Percentiles rank a stretch among this genome's conserved stretches.
These are phyloP conservation scores for Podila clonocystis DNA, from an alignment of 192 early-diverging fungal genomes.

Conservation along the genomic window DNA sequence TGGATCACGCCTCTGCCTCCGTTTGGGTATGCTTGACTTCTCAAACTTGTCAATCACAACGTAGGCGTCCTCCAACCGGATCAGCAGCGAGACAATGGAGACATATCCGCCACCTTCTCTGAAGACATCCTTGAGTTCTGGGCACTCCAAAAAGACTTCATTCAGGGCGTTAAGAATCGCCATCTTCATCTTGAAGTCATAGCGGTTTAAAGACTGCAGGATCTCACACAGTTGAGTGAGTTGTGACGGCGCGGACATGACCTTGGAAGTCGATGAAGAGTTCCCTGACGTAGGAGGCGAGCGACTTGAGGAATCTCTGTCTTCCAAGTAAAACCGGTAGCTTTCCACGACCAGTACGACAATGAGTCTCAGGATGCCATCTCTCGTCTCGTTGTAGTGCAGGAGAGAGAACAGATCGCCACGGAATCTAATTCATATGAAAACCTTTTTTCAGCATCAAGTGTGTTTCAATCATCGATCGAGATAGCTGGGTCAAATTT, in stretches of 20 bases:
- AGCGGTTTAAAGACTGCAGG: slow-evolving; percentile 59
- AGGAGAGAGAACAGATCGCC: slow-evolving; percentile 66
- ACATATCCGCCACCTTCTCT: slow-evolving; percentile 68
- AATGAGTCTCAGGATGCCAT: slow-evolving; percentile 58
- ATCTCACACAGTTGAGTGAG: slow-evolving; percentile 68
- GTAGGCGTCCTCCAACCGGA: slow-evolving; percentile 64
- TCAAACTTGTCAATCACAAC: slow-evolving; percentile 23
- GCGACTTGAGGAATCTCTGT: slow-evolving; percentile 16
- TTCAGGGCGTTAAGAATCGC: slow-evolving; percentile 64
- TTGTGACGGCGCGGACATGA: slow-evolving; percentile 53
- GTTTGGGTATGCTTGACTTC: slow-evolving; percentile 19
- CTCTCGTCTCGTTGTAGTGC: slow-evolving; percentile 62
- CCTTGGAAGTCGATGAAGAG: slow-evolving; percentile 19
- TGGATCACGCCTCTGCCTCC: slow-evolving; percentile 20
- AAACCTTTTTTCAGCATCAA: not conserved
- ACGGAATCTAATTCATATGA: slow-evolving; percentile 38
- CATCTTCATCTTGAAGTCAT: slow-evolving; percentile 66
- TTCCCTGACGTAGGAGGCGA: slow-evolving; percentile 19
- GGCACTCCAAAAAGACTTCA: slow-evolving; percentile 57
- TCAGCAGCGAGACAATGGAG: slow-evolving; percentile 65
- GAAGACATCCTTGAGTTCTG: slow-evolving; percentile 64
- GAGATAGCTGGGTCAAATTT: not conserved
- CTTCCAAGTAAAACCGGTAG: slow-evolving; percentile 44
- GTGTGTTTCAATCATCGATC: too few species aligned
- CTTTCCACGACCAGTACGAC: slow-evolving; percentile 60